Percentiles rank a stretch among this genome's conserved stretches.
phyloP scores from a whole-genome alignment of 495 filamentous ascomycete species.

The Amphirosellinia nigrospora region DNA sequence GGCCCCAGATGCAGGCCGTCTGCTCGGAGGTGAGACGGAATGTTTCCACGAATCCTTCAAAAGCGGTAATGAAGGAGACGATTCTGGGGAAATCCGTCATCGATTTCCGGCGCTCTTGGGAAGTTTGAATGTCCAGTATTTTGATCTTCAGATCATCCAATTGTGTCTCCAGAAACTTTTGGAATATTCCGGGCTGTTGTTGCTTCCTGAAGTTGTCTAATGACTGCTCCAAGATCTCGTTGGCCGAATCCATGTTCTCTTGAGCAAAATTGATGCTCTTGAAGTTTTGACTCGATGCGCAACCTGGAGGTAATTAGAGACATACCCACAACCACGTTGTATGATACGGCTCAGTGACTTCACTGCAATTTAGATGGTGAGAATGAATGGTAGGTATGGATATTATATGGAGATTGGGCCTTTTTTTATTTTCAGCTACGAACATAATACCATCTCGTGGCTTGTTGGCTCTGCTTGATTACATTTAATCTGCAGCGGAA shows the following conservation, averaged over 20 bases:
- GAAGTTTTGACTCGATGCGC: background rate
- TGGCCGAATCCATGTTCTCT: constrained; percentile 2
- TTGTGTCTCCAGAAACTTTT: constrained; percentile 35
- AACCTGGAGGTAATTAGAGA: background rate
- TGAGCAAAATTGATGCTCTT: background rate
- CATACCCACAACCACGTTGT: background rate
- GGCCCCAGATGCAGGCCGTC: constrained; percentile 51
- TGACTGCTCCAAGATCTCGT: background rate
- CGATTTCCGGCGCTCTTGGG: constrained; percentile 40
- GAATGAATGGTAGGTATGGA: background rate
- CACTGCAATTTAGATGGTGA: background rate
- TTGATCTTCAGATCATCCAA: constrained; percentile 37
- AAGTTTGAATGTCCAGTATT: constrained; percentile 43
- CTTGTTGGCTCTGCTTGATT: background rate
- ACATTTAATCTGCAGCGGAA: background rate
- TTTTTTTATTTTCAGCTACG: background rate
- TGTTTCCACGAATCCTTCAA: constrained; percentile 44
- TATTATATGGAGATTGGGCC: background rate
- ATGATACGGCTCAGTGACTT: background rate
- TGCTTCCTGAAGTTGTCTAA: constrained; percentile 35
- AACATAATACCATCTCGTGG: background rate
- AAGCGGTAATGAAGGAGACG: constrained; percentile 47
- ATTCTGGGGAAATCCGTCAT: constrained; percentile 47
- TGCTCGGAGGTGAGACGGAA: constrained; percentile 40
- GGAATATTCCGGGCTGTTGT: constrained; percentile 34